Base-by-base conservation (phyloP, 2,329 filamentous ascomycete species). In the Aspergillus transmontanensis region DNA sequence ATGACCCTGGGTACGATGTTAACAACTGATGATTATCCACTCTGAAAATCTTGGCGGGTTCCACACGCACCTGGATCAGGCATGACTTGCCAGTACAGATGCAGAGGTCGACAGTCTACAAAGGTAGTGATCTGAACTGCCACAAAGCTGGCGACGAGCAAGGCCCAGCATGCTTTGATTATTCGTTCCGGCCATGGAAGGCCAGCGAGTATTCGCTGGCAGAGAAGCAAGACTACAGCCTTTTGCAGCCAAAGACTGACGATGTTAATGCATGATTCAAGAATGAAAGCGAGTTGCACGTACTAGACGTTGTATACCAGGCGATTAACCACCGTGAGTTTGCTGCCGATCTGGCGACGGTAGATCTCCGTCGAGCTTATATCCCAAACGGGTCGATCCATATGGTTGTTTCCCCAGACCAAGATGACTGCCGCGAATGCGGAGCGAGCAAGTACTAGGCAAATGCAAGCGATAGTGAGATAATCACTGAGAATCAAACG, bases 231-330 rank as follows among this genome's bases (percentile, higher is more conserved):
- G 21, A 65, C 63, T 10, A 65, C 34, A 2, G 45, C 34, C 39
- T 66, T 66, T 36, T 66, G 65, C 5, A 58, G 48, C 65, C 64
- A 66, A 23, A 65, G 45, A 51, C 65, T 66, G n/a, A 14, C 3
- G 7, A 9, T 34, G 48, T 57, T 11, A 34, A 21, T 1, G 3
- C 19, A 12, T 16, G 34, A 50, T 32, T n/a, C 4, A 11, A n/a
- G 0, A 9, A 19, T 1, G 4, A 32, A 41, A 28, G 28, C 16
- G 11, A 12, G 12, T 4, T 5, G 0, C 14, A 58, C 62, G 9
- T 50, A 66, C 62, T 65, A 66, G 2, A 58, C 46, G 26, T 54
- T 57, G 21, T 65, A 66, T 11, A 65, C 36, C 2, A 54, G 45
- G 4, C 56, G 51, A n/a, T 62, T 58, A 1, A 39, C 58, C 1